phyloP scores from a whole-genome alignment of 176 grass and related monocot genomes.

The Aegilops longissima region DNA sequence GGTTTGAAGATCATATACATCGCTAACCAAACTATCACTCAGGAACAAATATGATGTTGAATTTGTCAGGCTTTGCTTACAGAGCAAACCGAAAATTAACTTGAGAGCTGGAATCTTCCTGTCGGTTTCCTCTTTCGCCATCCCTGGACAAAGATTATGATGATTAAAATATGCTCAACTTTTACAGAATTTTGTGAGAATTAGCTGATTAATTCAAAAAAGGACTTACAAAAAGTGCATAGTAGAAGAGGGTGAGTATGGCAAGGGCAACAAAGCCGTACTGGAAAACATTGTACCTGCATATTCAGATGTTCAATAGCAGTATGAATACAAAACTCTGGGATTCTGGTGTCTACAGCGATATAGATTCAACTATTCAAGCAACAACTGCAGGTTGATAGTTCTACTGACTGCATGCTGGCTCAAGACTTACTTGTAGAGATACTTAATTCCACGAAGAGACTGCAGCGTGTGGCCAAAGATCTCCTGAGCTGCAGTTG shows the following conservation, averaged over 20 bases:
- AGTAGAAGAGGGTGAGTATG: slow-evolving; percentile 88
- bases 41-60: too few species aligned
- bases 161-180: slow-evolving; percentile 6
- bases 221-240: slow-evolving; percentile 76
- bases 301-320: slow-evolving; percentile 4
- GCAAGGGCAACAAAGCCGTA: slow-evolving; percentile 95
- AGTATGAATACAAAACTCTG: background rate
- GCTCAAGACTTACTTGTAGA: slow-evolving; percentile 81
- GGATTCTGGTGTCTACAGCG: background rate
- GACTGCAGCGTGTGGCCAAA: slow-evolving; percentile 96
- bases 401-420: slow-evolving; percentile 11
- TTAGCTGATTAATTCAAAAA: background rate
- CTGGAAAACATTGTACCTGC: slow-evolving; percentile 97
- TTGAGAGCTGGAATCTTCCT: too few species aligned
- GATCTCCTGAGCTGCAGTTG: slow-evolving; percentile 98
- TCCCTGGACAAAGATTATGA: background rate
- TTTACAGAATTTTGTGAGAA: background rate
- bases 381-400: background rate
- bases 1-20: too few species aligned
- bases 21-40: too few species aligned
- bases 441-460: slow-evolving; percentile 96
- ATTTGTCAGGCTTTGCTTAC: too few species aligned
- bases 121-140: too few species aligned
- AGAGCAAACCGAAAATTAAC: too few species aligned
- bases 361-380: background rate